Evolutionary conservation across 352 stramenopile species (phyloP), one percentile per base, ranked within the genome.

Genomic region (Globisporangium yorkense): DNA sequence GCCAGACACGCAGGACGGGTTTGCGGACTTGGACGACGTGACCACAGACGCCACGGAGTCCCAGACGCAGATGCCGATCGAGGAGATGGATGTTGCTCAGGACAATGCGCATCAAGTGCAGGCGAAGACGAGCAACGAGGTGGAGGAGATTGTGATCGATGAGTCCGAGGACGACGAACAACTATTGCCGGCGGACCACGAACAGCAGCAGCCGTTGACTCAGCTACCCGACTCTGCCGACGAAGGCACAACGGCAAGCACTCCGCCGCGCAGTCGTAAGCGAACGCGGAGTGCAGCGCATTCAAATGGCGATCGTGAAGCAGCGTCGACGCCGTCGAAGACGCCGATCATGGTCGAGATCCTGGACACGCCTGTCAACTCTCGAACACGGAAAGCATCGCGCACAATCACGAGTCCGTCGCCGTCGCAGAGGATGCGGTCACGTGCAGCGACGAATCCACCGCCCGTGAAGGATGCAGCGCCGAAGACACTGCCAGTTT

Each of bases 1-100:
- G 13, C 48, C 31, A 16, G 56, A 62, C 18, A 56, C 48, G 8
- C 27, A 50, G 3, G 48, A 56, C 35, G 39, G 56, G 1, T 62
- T 62, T 10, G 27, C 18, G n/a, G 50, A 53, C 12, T 16, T 24
- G 13, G 51, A 35, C 10, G 18, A 46, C 18, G 31, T 35, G 24
- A 41, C 31, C 18, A 40, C 35, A 10, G 33, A 55, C 20, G 50
- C 31, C 4, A 10, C 31, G 2, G 31, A 54, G 31, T 43, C 48
- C 13, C 27, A 46, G 50, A 46, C 33, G 13, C 50, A 27, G 50
- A 27, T 48, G 39, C 20, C 20, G 18, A 3, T 46, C 15, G 37
- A 57, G 1, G 40, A 33, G 2, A 49, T 40, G 35, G 39, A 39
- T 6, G 21, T 29, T 21, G 10, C 1, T 24, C 29, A 48, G 8